Evolutionary conservation across 768 basidiomycete species (phyloP), one percentile per base, ranked within the genome.

Genomic region (Tulasnella sp.): DNA sequence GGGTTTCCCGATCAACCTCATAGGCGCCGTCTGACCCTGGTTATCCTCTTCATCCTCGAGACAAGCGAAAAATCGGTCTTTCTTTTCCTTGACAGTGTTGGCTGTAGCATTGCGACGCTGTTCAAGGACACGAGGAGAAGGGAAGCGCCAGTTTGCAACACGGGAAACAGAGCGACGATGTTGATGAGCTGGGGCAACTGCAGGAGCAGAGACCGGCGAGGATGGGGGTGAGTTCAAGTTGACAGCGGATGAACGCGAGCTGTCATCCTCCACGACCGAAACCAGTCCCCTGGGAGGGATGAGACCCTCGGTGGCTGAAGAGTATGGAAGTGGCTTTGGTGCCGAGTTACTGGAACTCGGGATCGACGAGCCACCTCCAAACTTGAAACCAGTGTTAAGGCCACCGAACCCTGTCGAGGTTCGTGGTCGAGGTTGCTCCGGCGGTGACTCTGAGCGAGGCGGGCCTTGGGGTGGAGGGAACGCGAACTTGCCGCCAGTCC

Each of bases 361-460:
- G 22, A 62, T 12, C n/a, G 71, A 72, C n/a, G 32, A n/a, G 36
- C 39, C 37, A 34, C 62, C 62, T 36, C 71, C 71, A 65, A 72
- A 72, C 59, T 72, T 72, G 71, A 72, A 72, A 17, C 62, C 62
- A 6, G 62, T 19, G 44, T 72, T 72, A 22, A 72, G 39, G 17
- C 62, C 62, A 39, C 71, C 71, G 26, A 69, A 52, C 1, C 39
- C 40, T 4, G 12, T 29, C 5, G 67, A 69, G 16, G 44, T 69
- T 41, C 39, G 35, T 41, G 39, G 67, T 22, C 44, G 67, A 34
- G 42, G 39, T 29, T 59, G 26, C 35, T 65, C 39, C 19, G 64
- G 35, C 42, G 42, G 29, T 39, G 35, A 29, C n/a, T 68, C 39
- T 22, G 42, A 63, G 22, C 41, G 35, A 2, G 69, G 69, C 32